Base-by-base conservation (phyloP, 106 monocot genomes). In the Agapanthus africanus region DNA sequence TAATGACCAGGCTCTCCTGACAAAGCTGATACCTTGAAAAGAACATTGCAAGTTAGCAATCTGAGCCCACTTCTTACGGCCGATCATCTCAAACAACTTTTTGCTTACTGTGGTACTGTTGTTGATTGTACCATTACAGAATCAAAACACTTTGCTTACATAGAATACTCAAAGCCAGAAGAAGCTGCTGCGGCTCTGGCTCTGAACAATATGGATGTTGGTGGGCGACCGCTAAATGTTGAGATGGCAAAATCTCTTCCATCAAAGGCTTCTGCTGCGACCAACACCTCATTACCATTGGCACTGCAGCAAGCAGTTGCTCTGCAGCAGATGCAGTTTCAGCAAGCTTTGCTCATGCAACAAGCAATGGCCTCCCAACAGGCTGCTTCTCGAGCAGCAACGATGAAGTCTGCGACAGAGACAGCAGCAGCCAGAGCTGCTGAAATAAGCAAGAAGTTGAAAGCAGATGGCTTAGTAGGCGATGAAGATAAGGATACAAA, bases 281-380 rank as follows among this genome's bases (percentile, higher is more conserved):
- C 65, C 33, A 83, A 66, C 65, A 69, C 78, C 26, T 85, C 87
- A 64, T 69, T 95, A 42, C 95, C 95, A 16, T 70, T 91, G 62
- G 83, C 93, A 85, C 90, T 99, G 90, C 93, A 99, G 70, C 99
- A 99, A 79, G 87, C 92, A 38, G 99, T 99, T 82, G 90, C 86
- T 52, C 40, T 93, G 77, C 99, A 99, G 69, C 92, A 99, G 73
- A 99, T 99, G 93, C 93, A 99, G 66, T 99, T 99, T 80, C 99
- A 99, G 67, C 99, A 99, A 75, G 87, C 99, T 39, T 79, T 99
- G 56, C 61, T 90, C 52, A 93, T 93, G 99, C 99, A 99, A 74
- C 99, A 99, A 52, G 73, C 93, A 46, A 54, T 93, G 41, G 85
- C 92, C 25, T 52, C 99, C 31, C 99, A 99, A 73, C 92, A 90